Evolutionary conservation across 73 alveolate genomes (phyloP).

Genomic region (Uronychia setigera): DNA sequence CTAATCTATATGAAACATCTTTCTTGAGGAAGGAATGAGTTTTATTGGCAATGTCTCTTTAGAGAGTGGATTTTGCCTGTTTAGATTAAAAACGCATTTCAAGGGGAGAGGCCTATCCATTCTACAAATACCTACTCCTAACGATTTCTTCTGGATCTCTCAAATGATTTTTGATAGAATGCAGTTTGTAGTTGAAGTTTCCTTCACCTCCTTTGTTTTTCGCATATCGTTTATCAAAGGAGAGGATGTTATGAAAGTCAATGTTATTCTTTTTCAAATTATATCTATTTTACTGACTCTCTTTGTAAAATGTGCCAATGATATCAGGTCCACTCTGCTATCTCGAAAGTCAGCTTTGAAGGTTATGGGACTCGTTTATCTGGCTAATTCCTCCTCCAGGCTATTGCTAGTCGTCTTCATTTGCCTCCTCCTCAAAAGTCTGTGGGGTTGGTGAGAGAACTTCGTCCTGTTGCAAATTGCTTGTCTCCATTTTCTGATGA

Average conservation of each 20-base stretch:
- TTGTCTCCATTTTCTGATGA: too few species aligned
- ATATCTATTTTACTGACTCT: neutral
- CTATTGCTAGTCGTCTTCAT: too few species aligned
- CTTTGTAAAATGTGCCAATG: neutral
- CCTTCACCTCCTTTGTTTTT: constrained; percentile 16
- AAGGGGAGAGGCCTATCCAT: neutral
- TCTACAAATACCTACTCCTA: neutral
- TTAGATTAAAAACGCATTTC: neutral
- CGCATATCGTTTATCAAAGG: constrained; percentile 3
- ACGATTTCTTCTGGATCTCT: constrained; percentile 9
- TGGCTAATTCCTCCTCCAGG: too few species aligned
- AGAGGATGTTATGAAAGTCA: constrained; percentile 15
- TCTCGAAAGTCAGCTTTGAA: neutral
- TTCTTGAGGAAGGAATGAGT: neutral
- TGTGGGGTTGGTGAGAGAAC: too few species aligned
- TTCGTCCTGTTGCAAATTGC: too few species aligned
- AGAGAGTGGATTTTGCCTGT: neutral
- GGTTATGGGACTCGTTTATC: neutral
- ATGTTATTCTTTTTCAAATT: constrained; percentile 2
- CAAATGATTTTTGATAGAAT: neutral
- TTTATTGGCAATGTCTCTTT: neutral
- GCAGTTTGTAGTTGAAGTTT: neutral
- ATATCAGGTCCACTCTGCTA: constrained; percentile 5
- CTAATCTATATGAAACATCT: neutral
- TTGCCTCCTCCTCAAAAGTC: too few species aligned